Base-by-base conservation (phyloP, 2,329 filamentous ascomycete genomes). In the Plenodomus biglobosus region DNA sequence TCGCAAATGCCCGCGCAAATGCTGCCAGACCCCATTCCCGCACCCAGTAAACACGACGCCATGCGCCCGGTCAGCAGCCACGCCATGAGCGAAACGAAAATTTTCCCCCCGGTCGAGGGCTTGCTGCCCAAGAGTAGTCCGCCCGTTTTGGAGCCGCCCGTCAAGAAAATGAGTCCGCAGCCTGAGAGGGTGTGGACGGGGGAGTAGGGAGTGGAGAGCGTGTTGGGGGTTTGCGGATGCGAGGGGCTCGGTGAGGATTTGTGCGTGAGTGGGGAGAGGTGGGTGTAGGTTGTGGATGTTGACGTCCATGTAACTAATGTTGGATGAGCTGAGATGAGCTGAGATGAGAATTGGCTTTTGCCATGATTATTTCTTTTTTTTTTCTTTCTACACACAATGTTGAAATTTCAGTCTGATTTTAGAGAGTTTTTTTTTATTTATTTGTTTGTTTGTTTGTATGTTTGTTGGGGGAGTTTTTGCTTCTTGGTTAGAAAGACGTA, bases 71-170 rank as follows among this genome's bases (percentile, higher is more conserved):
- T 60, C 5, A 66, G 64, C 3, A 69, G 64, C 32, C 68, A 71
- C n/a, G 61, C 61, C 17, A 55, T 69, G 39, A 61, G 59, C 2
- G 66, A 70, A 42, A 68, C 62, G 8, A 73, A 79, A 0, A 76
- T 85, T 19, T 70, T 86, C 2, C 84, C 84, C 4, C 84, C 84
- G 0, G 68, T 78, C 2, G 77, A 81, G 35, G 75, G 80, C 1
- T 65, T 87, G 40, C 80, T 82, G 8, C 85, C 85, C 0, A 82
- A 78, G 36, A 78, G 80, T 2, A 77, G 76, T 13, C 75, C 79
- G 47, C 79, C 81, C 55, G 83, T 84, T 48, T 65, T 84, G 42
- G 83, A 80, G 15, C 83, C 85, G 19, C 85, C 83, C 1, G 75
- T 82, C 56, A 85, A 87, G 72, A 74, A 76, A 50, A 42, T 41